A percentile compares a stretch with the other conserved stretches of the same genome.
phyloP scores from a whole-genome alignment of 2,329 filamentous ascomycete genomes.

The Gaeumannomyces sp. region DNA sequence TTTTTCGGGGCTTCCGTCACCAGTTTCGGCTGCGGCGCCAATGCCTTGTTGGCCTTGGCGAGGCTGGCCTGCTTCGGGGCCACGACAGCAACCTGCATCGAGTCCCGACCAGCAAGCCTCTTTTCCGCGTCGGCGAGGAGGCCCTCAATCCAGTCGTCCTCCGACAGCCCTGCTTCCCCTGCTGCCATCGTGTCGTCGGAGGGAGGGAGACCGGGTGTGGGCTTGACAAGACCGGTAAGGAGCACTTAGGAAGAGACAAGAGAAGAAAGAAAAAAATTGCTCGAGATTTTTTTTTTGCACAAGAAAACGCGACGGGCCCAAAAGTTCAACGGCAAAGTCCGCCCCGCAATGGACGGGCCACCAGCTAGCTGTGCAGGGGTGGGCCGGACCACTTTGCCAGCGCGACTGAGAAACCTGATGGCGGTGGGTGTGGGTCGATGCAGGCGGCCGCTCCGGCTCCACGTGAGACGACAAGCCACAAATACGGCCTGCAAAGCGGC shows the following conservation, averaged over 20 bases:
- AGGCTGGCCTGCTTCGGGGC: slow-evolving; percentile 13
- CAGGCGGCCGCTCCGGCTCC: no score
- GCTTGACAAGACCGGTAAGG: not conserved
- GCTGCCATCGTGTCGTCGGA: slow-evolving; percentile 18
- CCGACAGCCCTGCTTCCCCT: slow-evolving; percentile 22
- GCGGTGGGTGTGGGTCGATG: no score
- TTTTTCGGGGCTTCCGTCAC: slow-evolving; percentile 13
- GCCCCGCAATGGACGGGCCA: not conserved
- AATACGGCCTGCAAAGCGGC: no score
- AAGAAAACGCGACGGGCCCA: not conserved
- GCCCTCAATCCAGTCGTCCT: slow-evolving; percentile 28
- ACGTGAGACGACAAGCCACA: no score
- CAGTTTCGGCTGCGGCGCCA: not conserved
- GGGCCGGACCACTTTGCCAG: no score
- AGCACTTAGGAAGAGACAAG: not conserved
- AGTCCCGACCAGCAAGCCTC: slow-evolving; percentile 23
- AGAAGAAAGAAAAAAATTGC: not conserved
- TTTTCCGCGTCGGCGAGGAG: slow-evolving; percentile 33
- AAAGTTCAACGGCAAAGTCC: not conserved
- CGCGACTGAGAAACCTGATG: no score
- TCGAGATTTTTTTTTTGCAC: not conserved
- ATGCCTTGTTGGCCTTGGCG: slow-evolving; percentile 5
- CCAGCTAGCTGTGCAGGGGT: no score
- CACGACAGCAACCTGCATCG: slow-evolving; percentile 12
- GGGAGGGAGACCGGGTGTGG: not conserved